Base-by-base conservation (phyloP, 176 grass and related monocot genomes). In the Elaeis guineensis region DNA sequence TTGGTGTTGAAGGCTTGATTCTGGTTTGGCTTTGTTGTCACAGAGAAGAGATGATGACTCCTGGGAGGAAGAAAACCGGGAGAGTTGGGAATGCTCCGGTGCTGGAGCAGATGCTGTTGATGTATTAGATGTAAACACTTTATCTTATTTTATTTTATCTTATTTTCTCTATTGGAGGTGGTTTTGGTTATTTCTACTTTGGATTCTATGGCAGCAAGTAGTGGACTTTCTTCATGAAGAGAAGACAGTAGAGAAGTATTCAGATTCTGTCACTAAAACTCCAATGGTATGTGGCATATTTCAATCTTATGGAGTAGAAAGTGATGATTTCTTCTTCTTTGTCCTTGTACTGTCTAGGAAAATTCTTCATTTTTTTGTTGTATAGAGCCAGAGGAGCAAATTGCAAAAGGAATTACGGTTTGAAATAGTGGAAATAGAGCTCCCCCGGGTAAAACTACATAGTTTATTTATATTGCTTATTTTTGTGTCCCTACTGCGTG, bases 351-450 rank as follows among this genome's bases (percentile, higher is more conserved):
- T 63, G 1, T 52, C 6, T 21, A 9, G 49, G 21, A 60, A 21
- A 71, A 35, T 7, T 59, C 1, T 9, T 20, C 35, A 17, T n/a
- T 56, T 32, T n/a, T n/a, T n/a, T n/a, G n/a, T n/a, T n/a, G n/a
- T n/a, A n/a, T n/a, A n/a, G n/a, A n/a, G n/a, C n/a, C 70, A 96
- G 92, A 23, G 64, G 55, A 18, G 61, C 58, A 77, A 72, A 57
- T 57, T 74, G 52, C 69, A 72, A 64, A 80, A 82, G 68, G 77
- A 78, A 67, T 52, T 73, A 52, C 75, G 55, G 2, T 78, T 96
- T 78, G 92, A 96, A 74, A 67, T 88, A 62, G 63, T 75, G 67
- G 92, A 96, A 69, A 39, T 82, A 20, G 78, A 90, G 49, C 44
- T 85, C 52, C 87, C 85, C 21, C 58, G 61, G 78, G 83, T 90